Percentiles rank a stretch among this genome's conserved stretches.
These are phyloP conservation scores for Monilinia laxa DNA, from an alignment of 2,329 filamentous ascomycete genomes.

Conservation along the genomic window DNA sequence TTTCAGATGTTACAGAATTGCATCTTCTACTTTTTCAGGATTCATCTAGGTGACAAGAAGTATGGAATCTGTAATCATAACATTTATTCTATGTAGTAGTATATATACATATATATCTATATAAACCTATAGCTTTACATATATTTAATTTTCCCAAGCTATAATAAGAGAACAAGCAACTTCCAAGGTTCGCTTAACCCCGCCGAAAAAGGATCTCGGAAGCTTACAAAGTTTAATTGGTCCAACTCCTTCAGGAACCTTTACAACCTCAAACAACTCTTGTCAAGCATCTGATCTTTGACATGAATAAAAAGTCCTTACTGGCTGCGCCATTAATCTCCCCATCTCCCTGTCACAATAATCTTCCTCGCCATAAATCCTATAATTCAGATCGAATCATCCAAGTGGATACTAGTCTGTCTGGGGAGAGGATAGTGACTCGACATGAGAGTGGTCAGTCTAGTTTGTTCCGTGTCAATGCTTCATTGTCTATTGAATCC, in stretches of 20 bases:
- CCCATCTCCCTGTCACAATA: constrained; percentile 1
- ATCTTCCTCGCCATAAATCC: constrained; percentile 4
- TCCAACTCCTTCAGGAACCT: constrained; percentile 7
- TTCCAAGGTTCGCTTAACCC: constrained; percentile 6
- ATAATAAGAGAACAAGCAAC: neutral
- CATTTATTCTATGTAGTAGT: neutral
- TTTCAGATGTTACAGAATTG: neutral
- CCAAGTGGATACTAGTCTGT: constrained; percentile 11
- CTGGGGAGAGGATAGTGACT: neutral
- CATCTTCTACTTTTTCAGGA: neutral
- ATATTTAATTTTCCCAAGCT: constrained; percentile 13
- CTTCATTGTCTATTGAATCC: constrained; percentile 10
- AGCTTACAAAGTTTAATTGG: constrained; percentile 17
- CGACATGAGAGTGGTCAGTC: neutral
- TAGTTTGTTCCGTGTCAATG: constrained; percentile 8
- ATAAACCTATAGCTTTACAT: constrained; percentile 5
- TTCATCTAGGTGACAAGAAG: neutral
- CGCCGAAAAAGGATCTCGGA: neutral
- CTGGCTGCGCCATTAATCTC: constrained; percentile 12
- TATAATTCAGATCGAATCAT: constrained; percentile 12
- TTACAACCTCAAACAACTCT: constrained; percentile 19
- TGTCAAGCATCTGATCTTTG: constrained; percentile 4
- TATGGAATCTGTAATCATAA: neutral
- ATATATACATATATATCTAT: no score
- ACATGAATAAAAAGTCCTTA: constrained; percentile 5